Evolutionary conservation across 148 eudicot genomes (phyloP).

Genomic region (Simmondsia chinensis): DNA sequence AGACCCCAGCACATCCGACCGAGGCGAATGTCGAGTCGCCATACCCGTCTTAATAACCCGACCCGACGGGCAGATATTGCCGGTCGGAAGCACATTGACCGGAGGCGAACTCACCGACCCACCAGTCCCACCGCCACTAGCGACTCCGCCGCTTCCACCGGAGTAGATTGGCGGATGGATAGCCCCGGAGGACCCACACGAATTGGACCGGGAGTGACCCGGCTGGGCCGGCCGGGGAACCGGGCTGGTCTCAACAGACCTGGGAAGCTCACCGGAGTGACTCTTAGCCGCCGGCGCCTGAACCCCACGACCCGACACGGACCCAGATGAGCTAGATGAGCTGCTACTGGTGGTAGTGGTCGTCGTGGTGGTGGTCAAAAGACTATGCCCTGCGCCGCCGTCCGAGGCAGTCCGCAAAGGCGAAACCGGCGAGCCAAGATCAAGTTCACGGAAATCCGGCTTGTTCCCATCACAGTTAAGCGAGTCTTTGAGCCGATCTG

Average conservation of each 20-base stretch:
- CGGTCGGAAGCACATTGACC: constrained; percentile 50
- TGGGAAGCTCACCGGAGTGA: constrained; percentile 84
- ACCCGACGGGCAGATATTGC: constrained; percentile 77
- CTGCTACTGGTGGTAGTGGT: constrained; percentile 31
- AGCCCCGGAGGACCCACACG: constrained; percentile 36
- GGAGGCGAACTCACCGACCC: constrained; percentile 48
- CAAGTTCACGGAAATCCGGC: too few species aligned
- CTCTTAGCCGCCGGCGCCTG: constrained; percentile 14
- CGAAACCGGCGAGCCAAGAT: too few species aligned
- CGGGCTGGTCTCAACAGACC: constrained; percentile 22
- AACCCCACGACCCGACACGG: constrained; percentile 40
- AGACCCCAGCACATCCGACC: constrained; percentile 51
- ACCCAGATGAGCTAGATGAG: constrained; percentile 71
- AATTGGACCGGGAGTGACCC: too few species aligned
- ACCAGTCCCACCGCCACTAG: background rate
- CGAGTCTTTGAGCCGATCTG: constrained; percentile 39
- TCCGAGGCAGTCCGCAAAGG: too few species aligned
- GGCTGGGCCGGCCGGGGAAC: constrained; percentile 1
- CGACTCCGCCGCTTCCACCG: too few species aligned
- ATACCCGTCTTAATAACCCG: constrained; percentile 48
- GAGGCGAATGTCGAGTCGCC: constrained; percentile 22
- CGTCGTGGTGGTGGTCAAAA: too few species aligned
- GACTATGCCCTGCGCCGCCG: too few species aligned
- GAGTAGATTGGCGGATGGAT: too few species aligned
- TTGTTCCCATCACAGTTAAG: too few species aligned